Percentiles rank a stretch among this genome's conserved stretches.
These are phyloP conservation scores for Gyromitra esculenta DNA, from an alignment of 2,329 filamentous ascomycete genomes.

Conservation along the genomic window DNA sequence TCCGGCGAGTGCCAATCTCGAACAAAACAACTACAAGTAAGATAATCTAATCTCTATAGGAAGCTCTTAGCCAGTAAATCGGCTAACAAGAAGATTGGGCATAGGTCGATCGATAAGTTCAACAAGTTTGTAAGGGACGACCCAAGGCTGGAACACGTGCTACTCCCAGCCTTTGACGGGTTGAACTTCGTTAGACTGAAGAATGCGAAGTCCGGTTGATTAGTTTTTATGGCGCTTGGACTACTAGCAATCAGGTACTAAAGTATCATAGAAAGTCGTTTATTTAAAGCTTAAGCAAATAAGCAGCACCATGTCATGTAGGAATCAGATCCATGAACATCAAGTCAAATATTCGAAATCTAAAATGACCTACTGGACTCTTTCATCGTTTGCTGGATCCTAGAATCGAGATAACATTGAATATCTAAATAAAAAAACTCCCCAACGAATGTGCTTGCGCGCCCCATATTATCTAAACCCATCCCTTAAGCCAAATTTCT, in stretches of 20 bases:
- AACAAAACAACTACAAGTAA: conserved; percentile 26
- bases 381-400: background rate
- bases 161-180: conserved; percentile 62
- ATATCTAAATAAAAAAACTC: background rate
- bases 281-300: background rate
- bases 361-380: background rate
- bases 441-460: background rate
- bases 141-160: conserved; percentile 60
- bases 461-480: background rate
- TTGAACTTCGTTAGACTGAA: conserved; percentile 59
- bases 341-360: background rate
- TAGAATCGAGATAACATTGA: background rate
- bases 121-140: conserved; percentile 59
- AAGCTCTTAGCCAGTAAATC: background rate
- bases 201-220: conserved; percentile 41
- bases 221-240: background rate
- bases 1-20: conserved; percentile 54
- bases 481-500: background rate
- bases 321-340: background rate
- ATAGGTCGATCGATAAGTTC: conserved; percentile 58
- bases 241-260: background rate
- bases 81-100: conserved; percentile 45
- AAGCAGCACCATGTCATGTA: background rate
- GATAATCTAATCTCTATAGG: background rate
- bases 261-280: background rate